Percentiles rank a stretch among this genome's conserved stretches.
These are phyloP conservation scores for Ophiostoma novo-ulmi DNA, from an alignment of 2,329 filamentous ascomycete genomes.

Conservation along the genomic window DNA sequence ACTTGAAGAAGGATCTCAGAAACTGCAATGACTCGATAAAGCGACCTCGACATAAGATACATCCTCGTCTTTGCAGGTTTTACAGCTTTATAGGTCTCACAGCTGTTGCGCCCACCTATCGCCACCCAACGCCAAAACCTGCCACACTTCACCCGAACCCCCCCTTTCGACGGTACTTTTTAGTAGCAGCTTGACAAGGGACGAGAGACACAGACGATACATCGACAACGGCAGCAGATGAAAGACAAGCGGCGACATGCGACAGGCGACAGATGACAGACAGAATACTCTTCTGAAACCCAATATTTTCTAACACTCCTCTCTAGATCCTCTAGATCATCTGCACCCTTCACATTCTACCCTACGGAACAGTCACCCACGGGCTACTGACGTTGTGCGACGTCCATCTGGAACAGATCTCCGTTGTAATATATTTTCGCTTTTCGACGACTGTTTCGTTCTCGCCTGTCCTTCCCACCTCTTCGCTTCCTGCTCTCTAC, in stretches of 20 bases:
- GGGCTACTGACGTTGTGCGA: conserved; percentile 1
- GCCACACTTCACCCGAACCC: not conserved
- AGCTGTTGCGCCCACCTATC: not conserved
- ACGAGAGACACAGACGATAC: not conserved
- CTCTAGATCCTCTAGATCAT: not conserved
- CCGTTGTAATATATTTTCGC: not conserved
- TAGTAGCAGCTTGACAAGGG: not conserved
- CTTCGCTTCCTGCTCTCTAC: not conserved
- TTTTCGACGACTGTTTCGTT: conserved; percentile 12
- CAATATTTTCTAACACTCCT: not conserved
- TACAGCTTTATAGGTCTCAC: not conserved
- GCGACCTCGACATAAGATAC: too few relatives aligned
- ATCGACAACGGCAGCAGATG: not conserved
- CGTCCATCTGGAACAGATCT: not conserved
- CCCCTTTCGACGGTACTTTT: not conserved
- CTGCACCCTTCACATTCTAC: not conserved
- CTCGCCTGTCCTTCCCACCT: not conserved
- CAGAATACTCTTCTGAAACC: not conserved
- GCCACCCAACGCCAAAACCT: not conserved
- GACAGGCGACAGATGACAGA: not conserved
- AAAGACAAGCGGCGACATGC: not conserved
- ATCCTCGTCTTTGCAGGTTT: not conserved
- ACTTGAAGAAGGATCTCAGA: not conserved
- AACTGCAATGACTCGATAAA: not conserved
- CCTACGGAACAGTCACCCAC: not conserved